Evolutionary conservation across 805 yeast genomes (phyloP).

Genomic region (Candida piceae): DNA sequence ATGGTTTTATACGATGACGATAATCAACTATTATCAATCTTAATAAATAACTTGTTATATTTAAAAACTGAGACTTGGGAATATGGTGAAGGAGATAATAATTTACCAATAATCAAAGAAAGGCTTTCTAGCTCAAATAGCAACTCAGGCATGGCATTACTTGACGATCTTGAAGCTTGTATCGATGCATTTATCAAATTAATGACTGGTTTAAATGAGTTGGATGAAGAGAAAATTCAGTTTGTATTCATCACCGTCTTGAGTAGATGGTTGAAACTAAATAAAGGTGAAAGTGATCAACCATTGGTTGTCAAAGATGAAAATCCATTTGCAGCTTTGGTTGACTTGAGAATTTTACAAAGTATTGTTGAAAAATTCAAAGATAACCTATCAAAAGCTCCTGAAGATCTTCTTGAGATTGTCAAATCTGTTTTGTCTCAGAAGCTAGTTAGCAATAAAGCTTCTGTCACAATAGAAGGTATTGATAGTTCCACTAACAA

Average conservation of each 20-base stretch:
- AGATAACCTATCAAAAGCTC: slow-evolving; percentile 48
- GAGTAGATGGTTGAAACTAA: slow-evolving; percentile 51
- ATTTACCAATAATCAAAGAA: slow-evolving; percentile 23
- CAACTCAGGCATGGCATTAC: slow-evolving; percentile 20
- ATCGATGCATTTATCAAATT: slow-evolving; percentile 31
- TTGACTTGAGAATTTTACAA: slow-evolving; percentile 64
- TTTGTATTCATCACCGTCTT: slow-evolving; percentile 47
- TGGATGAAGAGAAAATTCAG: slow-evolving; percentile 44
- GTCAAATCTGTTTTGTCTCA: slow-evolving; percentile 37
- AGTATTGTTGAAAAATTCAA: slow-evolving; percentile 52
- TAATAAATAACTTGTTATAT: slow-evolving; percentile 17
- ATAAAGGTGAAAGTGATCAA: slow-evolving; percentile 6
- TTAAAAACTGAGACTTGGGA: slow-evolving; percentile 35
- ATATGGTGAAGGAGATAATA: slow-evolving; percentile 38
- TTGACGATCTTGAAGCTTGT: slow-evolving; percentile 38
- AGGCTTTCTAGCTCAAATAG: too few species aligned
- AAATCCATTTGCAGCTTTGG: slow-evolving; percentile 49
- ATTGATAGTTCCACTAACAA: not conserved
- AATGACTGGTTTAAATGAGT: slow-evolving; percentile 32
- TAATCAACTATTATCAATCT: slow-evolving; percentile 5
- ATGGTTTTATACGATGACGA: slow-evolving; percentile 14
- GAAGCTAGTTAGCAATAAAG: not conserved
- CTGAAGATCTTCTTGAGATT: slow-evolving; percentile 51
- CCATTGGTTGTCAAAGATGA: slow-evolving; percentile 25
- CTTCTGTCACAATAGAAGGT: too few species aligned